phyloP scores from a whole-genome alignment of 805 yeast species.

The Zygotorulaspora sp. region DNA sequence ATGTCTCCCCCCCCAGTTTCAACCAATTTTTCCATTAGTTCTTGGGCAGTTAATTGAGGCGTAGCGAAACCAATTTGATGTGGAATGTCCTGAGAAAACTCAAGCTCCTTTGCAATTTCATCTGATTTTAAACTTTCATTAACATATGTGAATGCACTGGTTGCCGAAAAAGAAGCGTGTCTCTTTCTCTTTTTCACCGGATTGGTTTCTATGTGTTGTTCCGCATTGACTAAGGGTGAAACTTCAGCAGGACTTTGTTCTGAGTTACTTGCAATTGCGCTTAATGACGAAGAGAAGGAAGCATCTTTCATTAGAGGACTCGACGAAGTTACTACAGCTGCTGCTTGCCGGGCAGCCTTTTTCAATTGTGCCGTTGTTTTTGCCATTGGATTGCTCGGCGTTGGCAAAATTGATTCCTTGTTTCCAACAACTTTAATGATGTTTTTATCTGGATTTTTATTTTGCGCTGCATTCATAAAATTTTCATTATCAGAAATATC shows the following conservation, averaged over 20 bases:
- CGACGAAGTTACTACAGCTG: conserved; percentile 3
- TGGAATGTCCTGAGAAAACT: conserved; percentile 39
- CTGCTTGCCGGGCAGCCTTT: conserved; percentile 24
- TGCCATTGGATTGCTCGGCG: conserved; percentile 27
- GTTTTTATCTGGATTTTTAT: conserved; percentile 28
- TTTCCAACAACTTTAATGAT: conserved; percentile 39
- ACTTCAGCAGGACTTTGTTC: conserved; percentile 2
- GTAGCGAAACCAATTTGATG: conserved; percentile 76
- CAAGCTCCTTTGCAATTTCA: conserved; percentile 17
- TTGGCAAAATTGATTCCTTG: conserved; percentile 38
- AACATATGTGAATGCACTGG: conserved; percentile 38
- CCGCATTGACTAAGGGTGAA: neutral
- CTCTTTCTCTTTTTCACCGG: conserved; percentile 32
- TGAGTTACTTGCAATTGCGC: conserved; percentile 1
- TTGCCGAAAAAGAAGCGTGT: conserved; percentile 44
- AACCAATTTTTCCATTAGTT: conserved; percentile 35
- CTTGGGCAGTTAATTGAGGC: conserved; percentile 61
- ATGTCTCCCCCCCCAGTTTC: conserved; percentile 27
- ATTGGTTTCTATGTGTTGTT: conserved; percentile 1
- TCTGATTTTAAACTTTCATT: conserved; percentile 12
- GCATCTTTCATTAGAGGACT: conserved; percentile 2
- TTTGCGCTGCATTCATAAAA: conserved; percentile 22
- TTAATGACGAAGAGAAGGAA: conserved; percentile 7
- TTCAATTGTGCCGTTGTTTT: conserved; percentile 33
- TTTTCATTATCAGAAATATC: conserved; percentile 7